These are phyloP conservation scores for Yamadazyma trypodendri DNA, from an alignment of 1,139 yeast genomes.

Conservation along the genomic window DNA sequence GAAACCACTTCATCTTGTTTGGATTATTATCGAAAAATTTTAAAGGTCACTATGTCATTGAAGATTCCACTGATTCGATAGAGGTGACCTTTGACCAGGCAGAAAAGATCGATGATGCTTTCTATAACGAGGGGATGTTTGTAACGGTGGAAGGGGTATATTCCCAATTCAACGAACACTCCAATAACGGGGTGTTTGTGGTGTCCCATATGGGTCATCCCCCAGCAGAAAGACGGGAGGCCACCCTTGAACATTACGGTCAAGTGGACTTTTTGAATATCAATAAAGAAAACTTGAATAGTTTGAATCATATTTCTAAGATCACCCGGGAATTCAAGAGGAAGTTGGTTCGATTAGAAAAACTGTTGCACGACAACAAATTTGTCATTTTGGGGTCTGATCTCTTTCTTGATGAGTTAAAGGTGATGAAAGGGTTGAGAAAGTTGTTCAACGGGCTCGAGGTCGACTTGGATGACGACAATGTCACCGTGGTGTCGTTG, in stretches of 20 bases:
- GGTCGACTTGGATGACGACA: slow-evolving; percentile 31
- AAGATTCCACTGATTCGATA: slow-evolving; percentile 80
- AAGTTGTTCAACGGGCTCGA: slow-evolving; percentile 56
- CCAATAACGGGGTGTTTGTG: slow-evolving; percentile 56
- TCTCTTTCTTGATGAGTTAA: slow-evolving; percentile 59
- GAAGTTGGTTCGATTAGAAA: slow-evolving; percentile 57
- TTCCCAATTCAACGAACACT: slow-evolving; percentile 53
- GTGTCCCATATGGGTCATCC: slow-evolving; percentile 85
- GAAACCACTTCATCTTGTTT: slow-evolving; percentile 69
- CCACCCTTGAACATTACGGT: slow-evolving; percentile 69
- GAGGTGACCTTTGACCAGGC: slow-evolving; percentile 69
- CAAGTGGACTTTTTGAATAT: slow-evolving; percentile 77
- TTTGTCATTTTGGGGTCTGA: slow-evolving; percentile 74
- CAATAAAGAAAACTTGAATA: slow-evolving; percentile 23
- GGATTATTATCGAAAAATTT: slow-evolving; percentile 69
- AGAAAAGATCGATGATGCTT: slow-evolving; percentile 63
- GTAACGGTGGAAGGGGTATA: slow-evolving; percentile 85
- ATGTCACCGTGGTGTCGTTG: slow-evolving; percentile 51
- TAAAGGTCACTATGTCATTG: slow-evolving; percentile 70
- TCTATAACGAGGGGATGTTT: slow-evolving; percentile 76
- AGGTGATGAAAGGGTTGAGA: slow-evolving; percentile 58
- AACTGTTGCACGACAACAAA: slow-evolving; percentile 52
- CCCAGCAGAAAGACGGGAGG: slow-evolving; percentile 74
- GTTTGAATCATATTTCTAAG: slow-evolving; percentile 32
- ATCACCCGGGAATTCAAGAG: slow-evolving; percentile 59